Evolutionary conservation across 306 rosid species (phyloP).

Genomic region (Quercus rubra): DNA sequence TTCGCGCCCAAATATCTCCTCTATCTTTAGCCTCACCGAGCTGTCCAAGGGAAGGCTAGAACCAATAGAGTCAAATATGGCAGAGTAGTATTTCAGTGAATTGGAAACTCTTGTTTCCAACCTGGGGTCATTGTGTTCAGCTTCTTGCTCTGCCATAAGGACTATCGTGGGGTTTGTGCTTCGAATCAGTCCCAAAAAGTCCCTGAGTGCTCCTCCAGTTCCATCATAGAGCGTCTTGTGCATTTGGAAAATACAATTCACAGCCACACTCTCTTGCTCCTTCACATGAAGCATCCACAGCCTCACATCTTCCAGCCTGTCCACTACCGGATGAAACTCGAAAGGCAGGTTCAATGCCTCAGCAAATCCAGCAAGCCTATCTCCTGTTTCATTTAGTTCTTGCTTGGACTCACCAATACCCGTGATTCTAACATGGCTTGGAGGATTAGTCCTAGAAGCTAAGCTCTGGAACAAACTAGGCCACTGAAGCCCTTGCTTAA

Average conservation of each 20-base stretch:
- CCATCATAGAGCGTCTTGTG: slow-evolving; percentile 76
- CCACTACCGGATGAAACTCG: slow-evolving; percentile 93
- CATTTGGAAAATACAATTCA: slow-evolving; percentile 77
- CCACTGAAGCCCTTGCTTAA: slow-evolving; percentile 96
- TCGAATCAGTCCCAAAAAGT: slow-evolving; percentile 72
- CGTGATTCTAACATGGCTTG: slow-evolving; percentile 83
- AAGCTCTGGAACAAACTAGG: slow-evolving; percentile 91
- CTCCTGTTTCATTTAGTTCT: slow-evolving; percentile 90
- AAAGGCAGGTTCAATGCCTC: slow-evolving; percentile 80
- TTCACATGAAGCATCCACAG: slow-evolving; percentile 99
- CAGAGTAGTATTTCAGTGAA: slow-evolving; percentile 67
- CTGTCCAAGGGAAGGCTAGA: slow-evolving; percentile 63
- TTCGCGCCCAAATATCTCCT: slow-evolving; percentile 79
- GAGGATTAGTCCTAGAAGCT: slow-evolving; percentile 77
- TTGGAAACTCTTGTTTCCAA: slow-evolving; percentile 65
- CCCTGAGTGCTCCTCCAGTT: slow-evolving; percentile 67
- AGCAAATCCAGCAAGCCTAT: slow-evolving; percentile 79
- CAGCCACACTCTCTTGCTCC: slow-evolving; percentile 83
- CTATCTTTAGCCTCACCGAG: slow-evolving; percentile 54
- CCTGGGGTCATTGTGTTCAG: slow-evolving; percentile 62
- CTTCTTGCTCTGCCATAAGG: slow-evolving; percentile 80
- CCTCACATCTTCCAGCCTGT: slow-evolving; percentile 93
- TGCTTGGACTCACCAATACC: slow-evolving; percentile 93
- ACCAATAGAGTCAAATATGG: slow-evolving; percentile 69
- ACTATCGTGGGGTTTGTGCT: slow-evolving; percentile 74